Conservation (phyloP, 192 early-diverging fungal genomes). For the Coemansia furcata region DNA sequence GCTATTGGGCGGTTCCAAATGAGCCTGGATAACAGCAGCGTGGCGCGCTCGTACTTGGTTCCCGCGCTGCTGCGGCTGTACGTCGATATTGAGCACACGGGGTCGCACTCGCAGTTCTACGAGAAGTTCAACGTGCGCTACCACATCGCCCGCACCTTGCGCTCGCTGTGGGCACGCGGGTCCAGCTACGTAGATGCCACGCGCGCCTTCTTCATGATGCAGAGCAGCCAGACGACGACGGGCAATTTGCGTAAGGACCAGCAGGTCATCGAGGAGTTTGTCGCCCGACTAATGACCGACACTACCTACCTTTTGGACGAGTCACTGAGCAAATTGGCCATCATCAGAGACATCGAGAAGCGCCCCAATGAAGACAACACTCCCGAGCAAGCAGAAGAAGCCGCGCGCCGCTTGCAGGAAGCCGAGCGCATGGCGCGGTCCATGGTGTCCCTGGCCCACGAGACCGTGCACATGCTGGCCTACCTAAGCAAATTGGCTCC, state of each 20-base stretch:
- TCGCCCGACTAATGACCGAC: conserved; percentile 94
- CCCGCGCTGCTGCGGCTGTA: conserved; percentile 87
- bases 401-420: conserved; percentile 32
- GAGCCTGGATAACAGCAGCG: conserved; percentile 69
- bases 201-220: conserved; percentile 33
- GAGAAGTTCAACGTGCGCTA: conserved; percentile 99
- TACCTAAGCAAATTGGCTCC: conserved; percentile 79
- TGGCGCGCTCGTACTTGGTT: conserved; percentile 74
- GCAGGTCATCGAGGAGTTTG: conserved; percentile 64
- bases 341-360: conserved; percentile 79
- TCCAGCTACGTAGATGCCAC: conserved; percentile 37
- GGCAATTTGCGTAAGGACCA: conserved; percentile 33
- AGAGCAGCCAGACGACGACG: conserved; percentile 13
- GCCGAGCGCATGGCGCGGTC: conserved; percentile 84
- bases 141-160: conserved; percentile 90
- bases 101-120: conserved; percentile 90
- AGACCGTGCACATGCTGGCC: conserved; percentile 90
- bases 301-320: conserved; percentile 94
- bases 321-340: conserved; percentile 77
- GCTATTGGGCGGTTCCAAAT: conserved; percentile 53
- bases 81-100: conserved; percentile 96
- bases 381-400: conserved; percentile 56
- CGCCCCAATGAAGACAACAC: conserved; percentile 61
- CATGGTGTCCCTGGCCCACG: conserved; percentile 83
- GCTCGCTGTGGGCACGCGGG: conserved; percentile 51